These are phyloP conservation scores for Nepenthes mirabilis DNA, from an alignment of 148 eudicot species.

Conservation along the genomic window DNA sequence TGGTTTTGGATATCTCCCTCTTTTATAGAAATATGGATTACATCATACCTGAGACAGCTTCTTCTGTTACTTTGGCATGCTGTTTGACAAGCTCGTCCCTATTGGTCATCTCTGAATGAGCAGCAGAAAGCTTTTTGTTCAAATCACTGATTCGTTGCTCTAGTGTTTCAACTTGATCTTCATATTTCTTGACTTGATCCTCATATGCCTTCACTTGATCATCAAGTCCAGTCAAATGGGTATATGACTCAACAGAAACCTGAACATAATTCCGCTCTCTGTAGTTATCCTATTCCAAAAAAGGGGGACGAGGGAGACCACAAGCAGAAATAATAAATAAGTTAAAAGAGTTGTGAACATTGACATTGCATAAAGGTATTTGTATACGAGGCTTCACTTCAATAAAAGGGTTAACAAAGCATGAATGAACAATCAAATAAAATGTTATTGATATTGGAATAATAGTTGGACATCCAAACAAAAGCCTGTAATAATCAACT, in stretches of 20 bases:
- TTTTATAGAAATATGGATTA: not conserved
- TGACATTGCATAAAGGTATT: not conserved
- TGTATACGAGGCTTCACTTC: too few species aligned
- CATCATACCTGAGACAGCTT: conserved; percentile 78
- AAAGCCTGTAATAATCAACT: too few species aligned
- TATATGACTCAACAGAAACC: conserved; percentile 52
- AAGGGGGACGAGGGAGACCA: not conserved
- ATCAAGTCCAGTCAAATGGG: conserved; percentile 53
- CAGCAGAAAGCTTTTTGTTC: conserved; percentile 57
- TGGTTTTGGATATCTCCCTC: too few species aligned
- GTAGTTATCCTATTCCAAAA: conserved; percentile 17
- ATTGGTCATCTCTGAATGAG: conserved; percentile 59
- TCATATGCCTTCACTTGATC: conserved; percentile 29
- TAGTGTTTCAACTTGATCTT: conserved; percentile 46
- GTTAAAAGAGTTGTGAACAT: not conserved
- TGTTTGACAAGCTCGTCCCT: conserved; percentile 66
- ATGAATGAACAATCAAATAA: too few species aligned
- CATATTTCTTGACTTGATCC: conserved; percentile 42
- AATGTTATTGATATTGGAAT: too few species aligned
- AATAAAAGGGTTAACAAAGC: too few species aligned
- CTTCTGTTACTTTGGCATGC: conserved; percentile 37
- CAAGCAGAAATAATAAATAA: too few species aligned
- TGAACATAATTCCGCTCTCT: conserved; percentile 57
- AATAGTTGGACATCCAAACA: too few species aligned
- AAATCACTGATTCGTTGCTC: conserved; percentile 53